Percentiles rank a stretch among this genome's conserved stretches.
Conservation (phyloP, 2,329 filamentous ascomycete species). For the Ambrosiella cleistominuta region DNA sequence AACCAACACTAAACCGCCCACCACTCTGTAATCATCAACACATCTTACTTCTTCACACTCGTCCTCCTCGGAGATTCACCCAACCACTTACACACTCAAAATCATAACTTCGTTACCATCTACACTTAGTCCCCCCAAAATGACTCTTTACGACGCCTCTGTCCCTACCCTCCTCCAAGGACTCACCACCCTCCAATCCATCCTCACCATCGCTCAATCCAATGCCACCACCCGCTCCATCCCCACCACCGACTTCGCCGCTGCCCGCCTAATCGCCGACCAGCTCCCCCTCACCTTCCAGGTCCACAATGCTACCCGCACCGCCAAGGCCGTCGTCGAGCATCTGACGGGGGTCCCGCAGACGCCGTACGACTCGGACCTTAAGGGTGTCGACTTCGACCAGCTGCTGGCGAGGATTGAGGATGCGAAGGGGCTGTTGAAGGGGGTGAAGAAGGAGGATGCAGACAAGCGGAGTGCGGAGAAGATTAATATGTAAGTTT, state of each 20-base stretch:
- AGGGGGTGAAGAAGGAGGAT: slow-evolving; percentile 16
- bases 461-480: slow-evolving; percentile 17
- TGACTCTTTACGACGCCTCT: not conserved
- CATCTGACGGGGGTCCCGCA: slow-evolving; percentile 16
- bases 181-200: not conserved
- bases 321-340: slow-evolving; percentile 17
- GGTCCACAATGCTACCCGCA: slow-evolving; percentile 19
- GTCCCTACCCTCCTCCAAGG: not conserved
- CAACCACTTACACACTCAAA: not conserved
- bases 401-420: slow-evolving; percentile 19
- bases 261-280: slow-evolving; percentile 18
- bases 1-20: too few relatives aligned
- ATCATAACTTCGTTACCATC: not conserved
- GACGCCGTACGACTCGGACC: slow-evolving; percentile 15
- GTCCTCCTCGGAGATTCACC: not conserved
- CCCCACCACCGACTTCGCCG: slow-evolving; percentile 12
- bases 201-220: not conserved
- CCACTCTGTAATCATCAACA: too few relatives aligned
- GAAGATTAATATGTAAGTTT: slow-evolving; percentile 17
- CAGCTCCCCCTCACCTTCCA: slow-evolving; percentile 23
- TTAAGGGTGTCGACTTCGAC: slow-evolving; percentile 18
- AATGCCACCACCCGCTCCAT: not conserved
- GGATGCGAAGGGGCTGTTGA: slow-evolving; percentile 19
- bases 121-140: not conserved
- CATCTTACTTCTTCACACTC: too few relatives aligned